A percentile compares a stretch with the other conserved stretches of the same genome.
Conservation (phyloP, 1,284 basidiomycete genomes). For the Trichosporon ovoides region DNA sequence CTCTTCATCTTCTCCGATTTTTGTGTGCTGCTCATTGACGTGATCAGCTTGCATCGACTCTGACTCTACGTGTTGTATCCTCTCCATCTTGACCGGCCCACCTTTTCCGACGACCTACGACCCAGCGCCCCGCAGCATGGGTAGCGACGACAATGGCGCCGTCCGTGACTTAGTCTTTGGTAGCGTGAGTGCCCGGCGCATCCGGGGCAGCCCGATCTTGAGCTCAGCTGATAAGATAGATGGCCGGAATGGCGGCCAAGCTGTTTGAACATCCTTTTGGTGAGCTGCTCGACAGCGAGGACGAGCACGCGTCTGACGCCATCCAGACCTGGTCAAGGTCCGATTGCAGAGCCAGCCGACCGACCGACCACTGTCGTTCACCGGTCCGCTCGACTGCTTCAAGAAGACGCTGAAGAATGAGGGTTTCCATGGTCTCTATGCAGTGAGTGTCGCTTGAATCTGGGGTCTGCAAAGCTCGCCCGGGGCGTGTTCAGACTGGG, state of each 20-base stretch:
- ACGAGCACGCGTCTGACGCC: background rate
- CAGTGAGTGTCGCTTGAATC: slow-evolving; percentile 55
- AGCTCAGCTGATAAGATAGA: slow-evolving; percentile 41
- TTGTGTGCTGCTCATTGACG: background rate
- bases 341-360: slow-evolving; percentile 76
- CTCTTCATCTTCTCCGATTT: too few relatives aligned
- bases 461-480: background rate
- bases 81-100: background rate
- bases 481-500: slow-evolving; percentile 3
- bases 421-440: slow-evolving; percentile 70
- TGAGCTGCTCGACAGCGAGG: too few relatives aligned
- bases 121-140: background rate
- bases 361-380: slow-evolving; percentile 64
- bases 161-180: slow-evolving; percentile 53
- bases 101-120: background rate
- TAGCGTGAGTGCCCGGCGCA: slow-evolving; percentile 37
- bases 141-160: slow-evolving; percentile 17
- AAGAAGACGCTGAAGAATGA: slow-evolving; percentile 69
- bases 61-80: background rate
- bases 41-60: background rate
- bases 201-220: background rate
- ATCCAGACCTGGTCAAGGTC: slow-evolving; percentile 55
- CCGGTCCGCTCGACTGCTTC: slow-evolving; percentile 74
- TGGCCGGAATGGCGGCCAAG: slow-evolving; percentile 74
- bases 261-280: slow-evolving; percentile 78